Evolutionary conservation across 129 eudicot species (phyloP), one percentile per base, ranked within the genome.

Genomic region (Smallanthus sonchifolius): DNA sequence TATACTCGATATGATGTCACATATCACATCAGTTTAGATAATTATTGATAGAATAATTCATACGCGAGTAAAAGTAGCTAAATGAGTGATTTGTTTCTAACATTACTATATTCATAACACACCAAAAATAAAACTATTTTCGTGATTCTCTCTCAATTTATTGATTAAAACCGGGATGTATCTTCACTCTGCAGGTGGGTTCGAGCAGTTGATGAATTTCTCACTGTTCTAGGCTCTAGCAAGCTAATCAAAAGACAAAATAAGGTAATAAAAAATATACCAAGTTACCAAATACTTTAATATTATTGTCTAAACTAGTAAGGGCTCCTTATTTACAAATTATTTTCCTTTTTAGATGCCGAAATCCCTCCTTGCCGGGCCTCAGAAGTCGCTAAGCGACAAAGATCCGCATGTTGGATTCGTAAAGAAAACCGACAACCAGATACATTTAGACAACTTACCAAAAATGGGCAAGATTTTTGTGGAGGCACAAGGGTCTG

Each of bases 201-300:
- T 38, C 84, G 96, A 75, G 97, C 96, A 7, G 88, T 87, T 35
- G 90, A 88, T 49, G 99, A 95, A 70, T 95, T 77, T 56, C 82
- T 88, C 59, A 74, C 77, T 20, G 77, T 84, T 76, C 90, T 94
- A 70, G 84, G 82, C 49, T 85, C 93, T 65, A 94, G 97, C 81
- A 72, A 86, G 11, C 75, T 84, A 61, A 84, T 83, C 76, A 84
- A 80, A 70, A 79, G 74, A 75, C 82, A 82, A 84, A 83, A 69
- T 61, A 87, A 79, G 96, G 98, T 87, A 62, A 30, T 8, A 45
- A 70, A 30, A 15, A 47, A 62, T 7, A 45, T 59, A 55, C 9
- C 15, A 36, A 51, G 45, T 75, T 65, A 37, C 42, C 5, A 13
- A 49, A 37, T 7, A 65, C 2, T 16, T 24, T 13, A 7, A 24